Base-by-base conservation (phyloP, 1,139 yeast genomes). In the Candida albicans region DNA sequence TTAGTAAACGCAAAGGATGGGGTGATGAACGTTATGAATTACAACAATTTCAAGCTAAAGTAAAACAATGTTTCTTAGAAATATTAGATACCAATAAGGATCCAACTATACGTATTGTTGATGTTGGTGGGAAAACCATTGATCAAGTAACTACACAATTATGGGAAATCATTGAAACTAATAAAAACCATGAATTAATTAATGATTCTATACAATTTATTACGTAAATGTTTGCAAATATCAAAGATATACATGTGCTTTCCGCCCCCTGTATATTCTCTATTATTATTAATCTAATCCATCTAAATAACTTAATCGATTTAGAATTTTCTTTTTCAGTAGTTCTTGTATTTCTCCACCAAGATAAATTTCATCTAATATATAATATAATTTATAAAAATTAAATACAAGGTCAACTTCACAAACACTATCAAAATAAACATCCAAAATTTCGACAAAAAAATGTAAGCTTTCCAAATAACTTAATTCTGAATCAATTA, bases 21-120 rank as follows among this genome's bases (percentile, higher is more conserved):
- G 99, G 99, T 15, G 84, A 82, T 24, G 99, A 95, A 64, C 69
- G 97, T 45, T 95, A 95, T 64, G 99, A 95, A 59, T 76, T 75
- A 35, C 62, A 65, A 8, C 82, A 77, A 43, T 87, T 93, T 59
- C 99, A 95, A 60, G 62, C 67, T 15, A 67, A 68, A 35, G 99
- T 95, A 3, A 78, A 81, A 47, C 43, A 58, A 10, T 70, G 81
- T 52, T 93, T 91, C 58, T 65, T 75, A 43, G 53, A 62, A 29
- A 68, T 87, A 31, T 68, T 76, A 42, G 63, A 62, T n/a, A 52
- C 47, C n/a, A 32, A 26, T 5, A 51, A 53, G 6, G 68, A 70
- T 37, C 56, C 59, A 1, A 48, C 65, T 4, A 71, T 84, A 56
- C 58, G 58, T 22, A 57, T 75, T 34, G 56, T 88, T 5, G 75